phyloP scores from a whole-genome alignment of 177 flowering plant species.

The Vitis hybrid region DNA sequence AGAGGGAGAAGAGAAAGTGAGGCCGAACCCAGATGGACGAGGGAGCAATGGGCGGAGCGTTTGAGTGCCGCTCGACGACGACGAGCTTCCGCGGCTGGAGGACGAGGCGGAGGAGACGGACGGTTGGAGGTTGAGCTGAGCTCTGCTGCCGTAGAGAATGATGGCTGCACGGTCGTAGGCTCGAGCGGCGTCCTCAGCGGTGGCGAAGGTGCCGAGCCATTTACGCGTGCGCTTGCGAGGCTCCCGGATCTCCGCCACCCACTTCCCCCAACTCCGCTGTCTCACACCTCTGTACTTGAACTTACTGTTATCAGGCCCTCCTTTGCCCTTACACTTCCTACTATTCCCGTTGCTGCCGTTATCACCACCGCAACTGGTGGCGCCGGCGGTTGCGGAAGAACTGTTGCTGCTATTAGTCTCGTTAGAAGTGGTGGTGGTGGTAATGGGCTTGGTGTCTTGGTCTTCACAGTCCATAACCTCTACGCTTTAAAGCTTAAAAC shows the following conservation, averaged over 20 bases:
- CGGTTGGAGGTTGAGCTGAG: slow-evolving; percentile 87
- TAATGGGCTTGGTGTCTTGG: slow-evolving; percentile 4
- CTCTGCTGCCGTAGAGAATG: slow-evolving; percentile 72
- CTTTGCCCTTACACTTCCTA: slow-evolving; percentile 65
- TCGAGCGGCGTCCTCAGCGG: slow-evolving; percentile 94
- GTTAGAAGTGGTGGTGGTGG: slow-evolving; percentile 10
- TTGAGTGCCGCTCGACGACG: slow-evolving; percentile 33
- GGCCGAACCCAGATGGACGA: slow-evolving; percentile 51
- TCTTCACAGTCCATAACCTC: background rate
- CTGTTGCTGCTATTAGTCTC: slow-evolving; percentile 6
- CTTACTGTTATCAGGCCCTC: slow-evolving; percentile 88
- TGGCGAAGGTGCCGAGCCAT: slow-evolving; percentile 91
- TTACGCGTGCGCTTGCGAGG: slow-evolving; percentile 78
- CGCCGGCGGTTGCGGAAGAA: background rate
- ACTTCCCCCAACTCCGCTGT: slow-evolving; percentile 97
- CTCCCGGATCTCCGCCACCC: slow-evolving; percentile 98
- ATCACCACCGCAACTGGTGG: slow-evolving; percentile 12
- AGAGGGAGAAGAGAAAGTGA: slow-evolving; percentile 14
- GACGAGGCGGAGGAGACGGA: slow-evolving; percentile 32
- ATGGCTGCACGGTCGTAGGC: slow-evolving; percentile 95
- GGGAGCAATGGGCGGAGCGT: slow-evolving; percentile 75
- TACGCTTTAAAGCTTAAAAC: background rate
- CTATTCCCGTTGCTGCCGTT: slow-evolving; percentile 3
- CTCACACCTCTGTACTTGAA: slow-evolving; percentile 84
- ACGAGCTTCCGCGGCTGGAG: slow-evolving; percentile 12